phyloP scores from a whole-genome alignment of 2,329 filamentous ascomycete genomes.

The Exophiala calicioides region DNA sequence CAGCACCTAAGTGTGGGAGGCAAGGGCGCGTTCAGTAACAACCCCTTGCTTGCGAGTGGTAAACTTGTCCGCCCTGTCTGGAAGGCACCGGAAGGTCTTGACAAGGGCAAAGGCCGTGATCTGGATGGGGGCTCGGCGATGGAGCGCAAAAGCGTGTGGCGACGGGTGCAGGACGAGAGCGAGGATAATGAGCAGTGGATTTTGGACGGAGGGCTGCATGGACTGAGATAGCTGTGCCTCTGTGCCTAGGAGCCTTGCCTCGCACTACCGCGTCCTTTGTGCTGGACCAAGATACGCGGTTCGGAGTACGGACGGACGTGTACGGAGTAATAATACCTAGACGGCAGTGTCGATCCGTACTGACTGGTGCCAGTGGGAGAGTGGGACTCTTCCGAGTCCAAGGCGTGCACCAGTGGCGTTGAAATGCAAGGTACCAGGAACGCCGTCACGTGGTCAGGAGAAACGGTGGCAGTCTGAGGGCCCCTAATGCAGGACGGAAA shows the following conservation, averaged over 20 bases:
- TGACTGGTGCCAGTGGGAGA: too few species aligned
- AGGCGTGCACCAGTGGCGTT: too few species aligned
- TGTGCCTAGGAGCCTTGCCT: too few species aligned
- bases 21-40: constrained; percentile 44
- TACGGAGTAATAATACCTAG: too few species aligned
- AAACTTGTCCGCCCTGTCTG: constrained; percentile 49
- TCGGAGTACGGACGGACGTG: too few species aligned
- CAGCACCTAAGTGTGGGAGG: constrained; percentile 25
- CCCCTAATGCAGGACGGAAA: too few species aligned
- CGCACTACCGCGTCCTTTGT: too few species aligned
- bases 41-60: constrained; percentile 46
- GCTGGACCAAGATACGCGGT: too few species aligned
- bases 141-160: constrained; percentile 48
- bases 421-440: constrained; percentile 9
- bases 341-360: too few species aligned
- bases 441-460: constrained; percentile 8
- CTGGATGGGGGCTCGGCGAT: constrained; percentile 33
- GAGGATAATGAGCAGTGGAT: constrained; percentile 53
- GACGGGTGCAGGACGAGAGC: constrained; percentile 48
- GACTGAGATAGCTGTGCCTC: constrained; percentile 32
- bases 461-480: background rate
- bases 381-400: background rate
- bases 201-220: constrained; percentile 46
- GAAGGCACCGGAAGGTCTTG: constrained; percentile 40
- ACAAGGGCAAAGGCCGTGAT: constrained; percentile 24